Evolutionary conservation across 2,329 filamentous ascomycete genomes (phyloP), one percentile per base, ranked within the genome.

Genomic region (Aspergillus cejpii): DNA sequence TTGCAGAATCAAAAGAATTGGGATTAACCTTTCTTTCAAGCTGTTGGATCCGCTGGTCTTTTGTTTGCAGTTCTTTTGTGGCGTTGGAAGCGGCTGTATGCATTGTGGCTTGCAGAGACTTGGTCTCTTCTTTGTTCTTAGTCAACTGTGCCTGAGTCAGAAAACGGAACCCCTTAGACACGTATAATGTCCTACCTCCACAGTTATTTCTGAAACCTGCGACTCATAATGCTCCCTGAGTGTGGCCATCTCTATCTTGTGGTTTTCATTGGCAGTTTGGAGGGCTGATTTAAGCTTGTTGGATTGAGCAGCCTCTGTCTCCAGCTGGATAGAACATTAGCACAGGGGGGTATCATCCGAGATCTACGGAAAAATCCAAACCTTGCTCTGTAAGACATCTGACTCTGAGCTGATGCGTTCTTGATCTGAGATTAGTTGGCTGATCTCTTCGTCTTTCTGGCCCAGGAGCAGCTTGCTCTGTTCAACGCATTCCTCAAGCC

Each of bases 21-120:
- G 12, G 28, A 28, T 31, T 36, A 51, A 65, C 64, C 53, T 66
- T 67, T 41, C 51, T 61, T 38, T 67, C 63, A 21, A 67, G 31
- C 11, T 59, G 50, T 7, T 61, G 52, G 31, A 67, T 60, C 21
- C 54, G 53, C 43, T 58, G 62, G 11, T 61, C 57, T 40, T 59
- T 65, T 8, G 45, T 41, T 42, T 65, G 60, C n/a, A 59, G 39
- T 6, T 63, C 58, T 23, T 56, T 63, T 3, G 51, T 48, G 4
- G 57, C 51, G 44, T 57, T 53, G 8, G 46, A 50, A 12, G 54
- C 56, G 24, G 55, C 46, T 41, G 51, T 45, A 19, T 63, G 57
- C 47, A 64, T 57, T 19, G 43, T 41, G 8, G 41, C 41, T 36
- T 57, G 58, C 28, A 68, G 38, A n/a, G 50, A 46, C 5, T 40